phyloP scores from a whole-genome alignment of 1,139 yeast genomes.

The Insectozyma bohioensis region DNA sequence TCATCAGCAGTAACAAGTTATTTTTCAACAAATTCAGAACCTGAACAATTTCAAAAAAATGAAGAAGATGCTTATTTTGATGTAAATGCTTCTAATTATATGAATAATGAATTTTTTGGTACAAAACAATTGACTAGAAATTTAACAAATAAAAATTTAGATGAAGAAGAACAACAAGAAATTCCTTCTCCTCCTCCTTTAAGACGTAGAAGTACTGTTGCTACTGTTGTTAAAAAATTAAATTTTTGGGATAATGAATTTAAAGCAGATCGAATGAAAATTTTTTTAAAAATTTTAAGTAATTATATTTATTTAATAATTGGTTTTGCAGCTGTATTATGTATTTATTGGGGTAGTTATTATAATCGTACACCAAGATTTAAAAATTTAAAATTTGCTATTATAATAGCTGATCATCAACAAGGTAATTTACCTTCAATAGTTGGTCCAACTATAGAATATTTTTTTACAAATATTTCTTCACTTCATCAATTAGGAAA shows the following conservation, averaged over 20 bases:
- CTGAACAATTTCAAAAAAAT: constrained; percentile 5
- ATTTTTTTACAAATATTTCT: constrained; percentile 25
- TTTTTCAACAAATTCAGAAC: constrained; percentile 7
- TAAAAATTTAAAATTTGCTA: constrained; percentile 24
- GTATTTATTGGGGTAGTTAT: constrained; percentile 36
- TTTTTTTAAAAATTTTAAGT: constrained; percentile 18
- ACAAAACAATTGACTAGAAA: constrained; percentile 10
- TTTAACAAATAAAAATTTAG: constrained; percentile 1
- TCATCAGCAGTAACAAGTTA: constrained; percentile 17
- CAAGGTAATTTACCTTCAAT: constrained; percentile 24
- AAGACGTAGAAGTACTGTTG: constrained; percentile 22
- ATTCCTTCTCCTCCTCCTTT: constrained; percentile 6
- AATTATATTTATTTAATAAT: constrained; percentile 25
- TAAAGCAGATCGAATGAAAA: constrained; percentile 19
- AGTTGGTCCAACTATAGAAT: constrained; percentile 23
- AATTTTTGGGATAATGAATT: constrained; percentile 33
- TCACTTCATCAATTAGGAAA: constrained; percentile 22
- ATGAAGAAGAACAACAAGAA: constrained; percentile 14
- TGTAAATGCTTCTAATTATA: constrained; percentile 8
- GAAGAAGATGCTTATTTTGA: constrained; percentile 9
- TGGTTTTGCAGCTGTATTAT: constrained; percentile 25
- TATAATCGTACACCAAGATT: constrained; percentile 21
- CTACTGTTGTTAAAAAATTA: constrained; percentile 18
- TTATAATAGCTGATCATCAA: constrained; percentile 26
- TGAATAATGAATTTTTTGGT: constrained; percentile 16